phyloP scores from a whole-genome alignment of 2,329 filamentous ascomycete species.

The Karstenula rhodostoma region DNA sequence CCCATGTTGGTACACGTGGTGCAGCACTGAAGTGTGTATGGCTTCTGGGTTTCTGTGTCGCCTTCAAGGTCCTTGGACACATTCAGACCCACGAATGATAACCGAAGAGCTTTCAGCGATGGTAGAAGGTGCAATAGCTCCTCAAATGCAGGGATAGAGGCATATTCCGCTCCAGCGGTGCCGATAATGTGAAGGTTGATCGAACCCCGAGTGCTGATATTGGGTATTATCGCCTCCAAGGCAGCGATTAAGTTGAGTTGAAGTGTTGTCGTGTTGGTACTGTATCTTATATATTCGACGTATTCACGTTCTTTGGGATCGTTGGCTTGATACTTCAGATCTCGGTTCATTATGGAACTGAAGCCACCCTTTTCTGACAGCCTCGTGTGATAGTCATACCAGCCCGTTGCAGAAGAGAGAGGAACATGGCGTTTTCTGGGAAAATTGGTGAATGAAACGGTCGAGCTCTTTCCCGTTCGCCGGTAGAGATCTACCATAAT shows the following conservation, averaged over 20 bases:
- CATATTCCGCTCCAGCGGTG: constrained; percentile 8
- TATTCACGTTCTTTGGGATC: constrained; percentile 13
- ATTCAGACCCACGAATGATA: constrained; percentile 9
- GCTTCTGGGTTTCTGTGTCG: neutral
- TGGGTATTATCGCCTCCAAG: constrained; percentile 11
- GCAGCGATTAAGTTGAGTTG: constrained; percentile 12
- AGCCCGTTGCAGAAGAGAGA: constrained; percentile 16
- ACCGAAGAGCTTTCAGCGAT: constrained; percentile 3
- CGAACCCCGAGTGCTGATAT: constrained; percentile 11
- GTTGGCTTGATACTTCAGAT: constrained; percentile 14
- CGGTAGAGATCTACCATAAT: constrained; percentile 13
- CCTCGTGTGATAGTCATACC: constrained; percentile 16
- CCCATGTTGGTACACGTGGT: constrained; percentile 9
- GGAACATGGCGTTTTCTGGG: constrained; percentile 14
- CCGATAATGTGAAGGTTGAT: constrained; percentile 14
- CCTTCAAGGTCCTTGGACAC: neutral
- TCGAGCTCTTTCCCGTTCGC: constrained; percentile 9
- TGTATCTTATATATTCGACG: constrained; percentile 12
- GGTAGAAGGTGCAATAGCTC: constrained; percentile 15
- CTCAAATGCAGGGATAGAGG: constrained; percentile 11
- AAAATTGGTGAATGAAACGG: constrained; percentile 4
- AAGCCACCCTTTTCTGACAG: constrained; percentile 10
- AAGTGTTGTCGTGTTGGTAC: constrained; percentile 12
- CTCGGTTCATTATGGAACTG: constrained; percentile 12
- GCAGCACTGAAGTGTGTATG: constrained; percentile 11